A percentile compares a stretch with the other conserved stretches of the same genome.
Evolutionary conservation across 2,329 filamentous ascomycete genomes (phyloP).

Genomic region (Shiraia bambusicola): DNA sequence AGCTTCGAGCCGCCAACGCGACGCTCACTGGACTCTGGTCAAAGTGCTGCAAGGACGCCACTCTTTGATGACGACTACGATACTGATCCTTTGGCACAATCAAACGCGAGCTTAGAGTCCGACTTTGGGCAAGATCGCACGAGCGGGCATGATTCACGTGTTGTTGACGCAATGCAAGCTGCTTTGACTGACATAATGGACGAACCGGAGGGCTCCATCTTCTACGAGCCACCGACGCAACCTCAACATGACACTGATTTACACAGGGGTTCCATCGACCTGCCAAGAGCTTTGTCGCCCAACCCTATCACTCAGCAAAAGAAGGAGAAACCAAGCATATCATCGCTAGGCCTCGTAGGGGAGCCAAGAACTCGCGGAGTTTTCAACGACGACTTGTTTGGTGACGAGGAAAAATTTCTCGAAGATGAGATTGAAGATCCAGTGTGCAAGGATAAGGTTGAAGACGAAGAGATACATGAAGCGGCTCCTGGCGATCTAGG

Average conservation of each 20-base stretch:
- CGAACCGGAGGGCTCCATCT: conserved; percentile 68
- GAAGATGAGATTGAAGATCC: conserved; percentile 83
- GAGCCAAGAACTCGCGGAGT: conserved; percentile 85
- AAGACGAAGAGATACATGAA: conserved; percentile 84
- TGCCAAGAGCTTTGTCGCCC: conserved; percentile 48
- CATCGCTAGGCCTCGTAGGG: conserved; percentile 87
- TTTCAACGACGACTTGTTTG: conserved; percentile 90
- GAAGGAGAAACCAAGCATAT: conserved; percentile 75
- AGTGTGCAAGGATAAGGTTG: conserved; percentile 60
- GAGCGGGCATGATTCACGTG: conserved; percentile 67
- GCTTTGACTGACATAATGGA: conserved; percentile 92
- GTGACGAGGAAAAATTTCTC: conserved; percentile 81
- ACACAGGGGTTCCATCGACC: conserved; percentile 63
- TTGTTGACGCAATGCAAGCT: conserved; percentile 90
- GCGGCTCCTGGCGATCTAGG: conserved; percentile 93
- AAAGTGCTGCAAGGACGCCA: conserved; percentile 50
- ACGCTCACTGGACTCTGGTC: conserved; percentile 70
- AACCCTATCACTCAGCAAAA: conserved; percentile 33
- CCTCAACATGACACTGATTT: conserved; percentile 63
- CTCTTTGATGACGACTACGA: conserved; percentile 83
- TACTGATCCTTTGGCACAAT: conserved; percentile 72
- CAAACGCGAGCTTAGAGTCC: conserved; percentile 76
- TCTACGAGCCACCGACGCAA: conserved; percentile 57
- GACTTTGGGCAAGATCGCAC: conserved; percentile 50
- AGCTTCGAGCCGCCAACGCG: conserved; percentile 54